These are phyloP conservation scores for Gnetum montanum DNA, from an alignment of 75 land plant species.

Conservation along the genomic window DNA sequence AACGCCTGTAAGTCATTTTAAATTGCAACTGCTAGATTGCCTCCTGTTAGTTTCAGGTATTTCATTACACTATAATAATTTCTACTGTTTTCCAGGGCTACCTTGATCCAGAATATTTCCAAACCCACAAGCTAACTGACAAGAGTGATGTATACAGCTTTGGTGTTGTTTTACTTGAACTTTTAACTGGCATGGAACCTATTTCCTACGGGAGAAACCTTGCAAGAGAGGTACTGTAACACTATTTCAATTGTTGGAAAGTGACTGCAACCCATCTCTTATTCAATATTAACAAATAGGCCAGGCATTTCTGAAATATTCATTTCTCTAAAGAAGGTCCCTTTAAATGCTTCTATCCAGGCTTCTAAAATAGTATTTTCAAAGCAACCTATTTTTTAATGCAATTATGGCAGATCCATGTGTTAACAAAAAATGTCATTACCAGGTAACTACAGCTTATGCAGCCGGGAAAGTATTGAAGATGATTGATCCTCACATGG, in stretches of 20 bases:
- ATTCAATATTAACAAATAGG: background rate
- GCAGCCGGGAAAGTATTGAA: conserved; percentile 40
- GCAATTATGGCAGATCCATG: background rate
- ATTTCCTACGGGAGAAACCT: conserved; percentile 79
- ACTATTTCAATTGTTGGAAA: too few relatives aligned
- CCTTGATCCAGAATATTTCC: conserved; percentile 87
- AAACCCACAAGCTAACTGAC: conserved; percentile 79
- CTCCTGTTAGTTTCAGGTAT: background rate
- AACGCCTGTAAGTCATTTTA: conserved; percentile 58
- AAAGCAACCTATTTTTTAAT: background rate
- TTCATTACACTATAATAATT: background rate
- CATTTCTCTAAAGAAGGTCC: background rate
- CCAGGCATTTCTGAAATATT: too few relatives aligned
- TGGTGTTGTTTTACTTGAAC: conserved; percentile 84
- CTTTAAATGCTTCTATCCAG: background rate
- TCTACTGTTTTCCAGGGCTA: conserved; percentile 60
- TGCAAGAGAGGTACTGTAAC: conserved; percentile 91
- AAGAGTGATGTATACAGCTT: conserved; percentile 99
- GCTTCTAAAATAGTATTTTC: background rate
- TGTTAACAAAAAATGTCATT: background rate
- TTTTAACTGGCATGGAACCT: conserved; percentile 84
- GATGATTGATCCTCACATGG: conserved; percentile 58
- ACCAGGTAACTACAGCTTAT: conserved; percentile 61
- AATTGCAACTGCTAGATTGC: background rate
- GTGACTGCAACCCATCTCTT: background rate